These are phyloP conservation scores for Saprolegnia diclina DNA, from an alignment of 352 stramenopile species.

Conservation along the genomic window DNA sequence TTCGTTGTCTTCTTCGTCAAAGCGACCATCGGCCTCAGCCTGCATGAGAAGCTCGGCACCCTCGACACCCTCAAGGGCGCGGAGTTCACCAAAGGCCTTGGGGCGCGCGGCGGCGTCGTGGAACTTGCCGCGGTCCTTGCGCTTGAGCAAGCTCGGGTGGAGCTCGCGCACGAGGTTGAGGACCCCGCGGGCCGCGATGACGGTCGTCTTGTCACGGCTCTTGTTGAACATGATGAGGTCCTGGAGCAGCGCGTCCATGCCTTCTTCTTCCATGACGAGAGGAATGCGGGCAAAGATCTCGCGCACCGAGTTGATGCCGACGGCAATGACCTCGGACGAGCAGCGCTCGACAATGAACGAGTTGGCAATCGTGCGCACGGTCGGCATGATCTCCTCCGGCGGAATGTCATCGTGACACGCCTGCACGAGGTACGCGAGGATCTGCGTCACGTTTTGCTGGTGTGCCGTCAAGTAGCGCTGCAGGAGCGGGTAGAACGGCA, in stretches of 20 bases:
- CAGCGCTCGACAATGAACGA: slow-evolving; percentile 98
- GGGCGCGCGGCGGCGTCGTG: slow-evolving; percentile 79
- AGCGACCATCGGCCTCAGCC: slow-evolving; percentile 58
- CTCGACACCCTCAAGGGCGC: slow-evolving; percentile 90
- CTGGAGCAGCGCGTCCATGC: slow-evolving; percentile 82
- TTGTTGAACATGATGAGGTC: slow-evolving; percentile 96
- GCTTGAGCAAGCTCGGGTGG: slow-evolving; percentile 93
- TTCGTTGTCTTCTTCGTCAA: slow-evolving; percentile 75
- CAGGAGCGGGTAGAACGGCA: slow-evolving; percentile 95
- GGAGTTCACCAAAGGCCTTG: slow-evolving; percentile 87
- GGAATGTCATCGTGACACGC: slow-evolving; percentile 96
- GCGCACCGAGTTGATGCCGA: slow-evolving; percentile 96
- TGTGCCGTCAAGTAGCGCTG: slow-evolving; percentile 89
- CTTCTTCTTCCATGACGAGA: slow-evolving; percentile 90
- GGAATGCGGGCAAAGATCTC: slow-evolving; percentile 94
- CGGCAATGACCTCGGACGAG: slow-evolving; percentile 93
- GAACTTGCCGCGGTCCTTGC: slow-evolving; percentile 94
- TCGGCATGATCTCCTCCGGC: slow-evolving; percentile 93
- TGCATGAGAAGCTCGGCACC: slow-evolving; percentile 93
- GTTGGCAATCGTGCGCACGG: slow-evolving; percentile 96
- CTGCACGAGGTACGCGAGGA: slow-evolving; percentile 97
- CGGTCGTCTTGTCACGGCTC: slow-evolving; percentile 93
- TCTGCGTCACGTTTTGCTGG: slow-evolving; percentile 88
- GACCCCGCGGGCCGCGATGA: slow-evolving; percentile 94
- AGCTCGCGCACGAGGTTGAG: slow-evolving; percentile 96